Conservation (phyloP, 2,329 filamentous ascomycete species). For the Neopestalotiopsis sp. region DNA sequence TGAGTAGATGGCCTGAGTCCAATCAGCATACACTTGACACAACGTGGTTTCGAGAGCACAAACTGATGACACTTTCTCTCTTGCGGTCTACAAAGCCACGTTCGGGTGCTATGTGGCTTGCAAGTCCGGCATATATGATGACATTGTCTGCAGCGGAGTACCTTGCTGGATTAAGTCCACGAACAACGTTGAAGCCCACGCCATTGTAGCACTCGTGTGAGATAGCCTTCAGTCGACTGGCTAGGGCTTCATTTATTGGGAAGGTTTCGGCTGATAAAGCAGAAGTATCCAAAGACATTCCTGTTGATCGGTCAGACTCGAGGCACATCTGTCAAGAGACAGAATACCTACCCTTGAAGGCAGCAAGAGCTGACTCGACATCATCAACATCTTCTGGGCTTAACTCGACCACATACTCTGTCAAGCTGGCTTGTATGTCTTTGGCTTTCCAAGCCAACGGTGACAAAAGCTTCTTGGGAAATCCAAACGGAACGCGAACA, state of each 20-base stretch:
- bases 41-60: neutral
- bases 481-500: neutral
- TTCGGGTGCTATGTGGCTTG: conserved; percentile 22
- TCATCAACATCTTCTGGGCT: neutral
- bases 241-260: neutral
- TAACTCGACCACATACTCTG: neutral
- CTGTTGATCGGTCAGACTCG: neutral
- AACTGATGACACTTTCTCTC: neutral
- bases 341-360: neutral
- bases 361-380: neutral
- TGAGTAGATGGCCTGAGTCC: neutral
- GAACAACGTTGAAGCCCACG: conserved; percentile 22
- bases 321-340: neutral
- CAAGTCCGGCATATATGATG: conserved; percentile 22
- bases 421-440: neutral
- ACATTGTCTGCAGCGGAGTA: conserved; percentile 20
- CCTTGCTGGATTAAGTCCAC: conserved; percentile 22
- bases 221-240: neutral
- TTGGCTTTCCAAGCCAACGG: neutral
- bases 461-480: neutral
- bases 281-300: neutral
- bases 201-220: conserved; percentile 22
- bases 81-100: conserved; percentile 22
- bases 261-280: neutral
- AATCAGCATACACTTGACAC: neutral